Base-by-base conservation (phyloP, 2,329 filamentous ascomycete species). In the Coniochaeta hoffmannii region DNA sequence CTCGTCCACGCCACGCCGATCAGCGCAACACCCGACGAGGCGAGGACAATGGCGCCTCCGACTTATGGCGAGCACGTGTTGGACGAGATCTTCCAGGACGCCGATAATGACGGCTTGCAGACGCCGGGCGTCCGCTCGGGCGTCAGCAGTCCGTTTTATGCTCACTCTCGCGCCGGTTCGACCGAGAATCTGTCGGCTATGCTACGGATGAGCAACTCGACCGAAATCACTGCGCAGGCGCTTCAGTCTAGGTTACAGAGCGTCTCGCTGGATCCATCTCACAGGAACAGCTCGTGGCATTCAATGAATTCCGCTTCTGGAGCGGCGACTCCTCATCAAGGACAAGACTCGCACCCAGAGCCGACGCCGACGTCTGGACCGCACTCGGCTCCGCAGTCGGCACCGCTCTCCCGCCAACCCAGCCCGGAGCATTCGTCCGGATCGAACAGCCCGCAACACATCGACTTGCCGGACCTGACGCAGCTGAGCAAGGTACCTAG, bases 51-150 rank as follows among this genome's bases (percentile, higher is more conserved):
- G 57, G 92, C 93, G 11, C 94, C 94, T n/a, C 94, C 94, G 0
- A 84, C 91, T 36, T 99, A 99, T 64, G 91, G 90, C 57, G 84
- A 93, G 64, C 94, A 97, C 69, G 81, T 89, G 46, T 82, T 97
- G 26, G 94, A 99, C 68, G 87, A 90, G 67, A 78, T 97, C 1
- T 99, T 96, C 71, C 90, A 90, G 62, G 90, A 93, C 59, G 81
- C 97, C 56, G 90, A 96, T 63, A 79, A 83, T 9, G 84, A 80
- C 54, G 90, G 89, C n/a, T 88, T 92, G 67, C 86, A 91, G 71
- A 92, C 89, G 0, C 88, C 90, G 1, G 84, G 79, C 1, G 75
- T 82, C 34, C 81, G 77, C 73, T 87, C 89, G 54, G 86, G 86
- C n/a, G 80, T 90, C 56, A 90, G 82, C 67, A 97, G 90, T 34